Conservation (phyloP, 768 basidiomycete genomes). For the Chalciporus sphaerocephalus region DNA sequence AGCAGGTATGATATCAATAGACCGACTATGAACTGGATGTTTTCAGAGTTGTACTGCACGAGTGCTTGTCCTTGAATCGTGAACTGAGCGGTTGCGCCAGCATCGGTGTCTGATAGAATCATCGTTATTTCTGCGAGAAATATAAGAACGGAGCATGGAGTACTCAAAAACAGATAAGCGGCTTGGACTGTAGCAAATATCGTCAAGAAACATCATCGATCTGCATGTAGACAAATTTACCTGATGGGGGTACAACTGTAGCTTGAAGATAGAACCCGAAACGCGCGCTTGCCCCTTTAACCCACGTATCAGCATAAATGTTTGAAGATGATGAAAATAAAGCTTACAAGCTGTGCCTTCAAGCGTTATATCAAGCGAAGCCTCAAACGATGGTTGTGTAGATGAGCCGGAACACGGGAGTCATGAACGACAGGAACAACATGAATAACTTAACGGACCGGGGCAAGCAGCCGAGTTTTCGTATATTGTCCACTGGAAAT, state of each 20-base stretch:
- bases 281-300: neutral
- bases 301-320: neutral
- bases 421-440: neutral
- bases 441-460: neutral
- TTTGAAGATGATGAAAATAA: neutral
- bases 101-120: neutral
- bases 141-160: neutral
- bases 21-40: neutral
- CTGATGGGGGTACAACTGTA: neutral
- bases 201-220: neutral
- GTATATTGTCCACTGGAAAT: neutral
- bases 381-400: neutral
- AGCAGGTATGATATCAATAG: neutral
- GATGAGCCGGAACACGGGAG: neutral
- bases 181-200: neutral
- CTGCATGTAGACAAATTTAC: neutral
- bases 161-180: neutral
- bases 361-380: neutral
- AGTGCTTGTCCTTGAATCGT: neutral
- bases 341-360: neutral
- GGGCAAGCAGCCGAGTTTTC: neutral
- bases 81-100: neutral
- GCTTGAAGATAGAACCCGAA: neutral
- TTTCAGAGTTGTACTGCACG: neutral
- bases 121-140: neutral